These are phyloP conservation scores for Phytophthora cryptogea DNA, from an alignment of 352 stramenopile species.

Conservation along the genomic window DNA sequence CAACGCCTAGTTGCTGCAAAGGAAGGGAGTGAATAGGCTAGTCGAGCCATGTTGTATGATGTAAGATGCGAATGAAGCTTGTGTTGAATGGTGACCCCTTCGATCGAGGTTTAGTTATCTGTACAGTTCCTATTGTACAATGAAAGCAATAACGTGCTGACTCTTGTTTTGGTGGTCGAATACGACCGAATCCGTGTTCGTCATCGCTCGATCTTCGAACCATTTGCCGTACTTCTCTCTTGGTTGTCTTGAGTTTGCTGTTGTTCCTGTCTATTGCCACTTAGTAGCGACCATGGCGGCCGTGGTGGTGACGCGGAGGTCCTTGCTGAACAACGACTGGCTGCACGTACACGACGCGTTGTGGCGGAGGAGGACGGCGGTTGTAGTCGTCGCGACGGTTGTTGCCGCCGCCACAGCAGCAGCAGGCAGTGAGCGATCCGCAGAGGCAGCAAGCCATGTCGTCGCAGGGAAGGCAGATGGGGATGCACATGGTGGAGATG, in stretches of 20 bases:
- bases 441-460: constrained; percentile 41
- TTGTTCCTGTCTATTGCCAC: not conserved
- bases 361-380: constrained; percentile 18
- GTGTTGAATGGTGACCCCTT: constrained; percentile 7
- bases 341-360: constrained; percentile 41
- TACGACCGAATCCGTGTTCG: not conserved
- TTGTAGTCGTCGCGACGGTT: constrained; percentile 22
- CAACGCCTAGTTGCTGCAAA: constrained; percentile 6
- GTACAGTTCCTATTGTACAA: constrained; percentile 15
- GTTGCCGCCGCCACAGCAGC: constrained; percentile 30
- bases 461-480: constrained; percentile 35
- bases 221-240: not conserved
- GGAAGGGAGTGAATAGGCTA: not conserved
- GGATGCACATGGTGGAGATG: constrained; percentile 30
- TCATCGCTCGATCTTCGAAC: constrained; percentile 3
- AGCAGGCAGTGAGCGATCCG: constrained; percentile 35
- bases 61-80: not conserved
- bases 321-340: constrained; percentile 36
- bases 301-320: constrained; percentile 11
- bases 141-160: not conserved
- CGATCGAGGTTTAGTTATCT: constrained; percentile 5
- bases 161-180: not conserved
- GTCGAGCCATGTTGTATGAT: not conserved
- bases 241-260: constrained; percentile 4
- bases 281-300: constrained; percentile 15